A percentile compares a stretch with the other conserved stretches of the same genome.
These are phyloP conservation scores for carrot (Daucus carota) DNA, from an alignment of 129 eudicot genomes.

Conservation along the genomic window DNA sequence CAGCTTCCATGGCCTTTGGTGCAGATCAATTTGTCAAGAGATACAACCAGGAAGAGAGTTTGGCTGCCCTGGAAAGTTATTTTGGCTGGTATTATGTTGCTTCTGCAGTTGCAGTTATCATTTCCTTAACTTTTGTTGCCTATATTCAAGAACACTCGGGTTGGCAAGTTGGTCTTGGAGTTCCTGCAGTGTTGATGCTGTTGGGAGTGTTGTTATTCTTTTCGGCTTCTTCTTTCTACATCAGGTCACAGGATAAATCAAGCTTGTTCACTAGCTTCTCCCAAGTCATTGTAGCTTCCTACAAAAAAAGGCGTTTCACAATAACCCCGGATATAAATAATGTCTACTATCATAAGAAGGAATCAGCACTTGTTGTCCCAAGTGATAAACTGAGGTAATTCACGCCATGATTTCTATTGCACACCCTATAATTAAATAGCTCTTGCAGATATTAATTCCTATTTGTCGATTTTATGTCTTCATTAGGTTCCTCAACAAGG, in stretches of 20 bases:
- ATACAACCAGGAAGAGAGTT: neutral
- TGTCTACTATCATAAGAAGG: slow-evolving; percentile 10
- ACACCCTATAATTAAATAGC: neutral
- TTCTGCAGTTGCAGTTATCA: slow-evolving; percentile 11
- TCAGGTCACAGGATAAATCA: neutral
- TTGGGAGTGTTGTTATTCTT: slow-evolving; percentile 23
- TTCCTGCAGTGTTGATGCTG: slow-evolving; percentile 19
- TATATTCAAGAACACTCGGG: slow-evolving; percentile 13
- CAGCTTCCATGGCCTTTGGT: slow-evolving; percentile 46
- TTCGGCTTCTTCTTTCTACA: neutral
- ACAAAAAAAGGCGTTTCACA: slow-evolving; percentile 21
- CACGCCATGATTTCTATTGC: neutral
- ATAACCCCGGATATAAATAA: neutral
- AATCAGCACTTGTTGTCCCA: slow-evolving; percentile 16
- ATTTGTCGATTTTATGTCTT: neutral
- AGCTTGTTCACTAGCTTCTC: slow-evolving; percentile 22
- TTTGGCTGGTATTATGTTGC: slow-evolving; percentile 39
- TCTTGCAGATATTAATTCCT: neutral
- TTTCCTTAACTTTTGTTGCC: neutral
- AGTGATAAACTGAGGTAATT: slow-evolving; percentile 12
- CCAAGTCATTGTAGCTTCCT: slow-evolving; percentile 37
- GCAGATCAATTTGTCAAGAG: slow-evolving; percentile 29
- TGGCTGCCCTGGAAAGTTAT: slow-evolving; percentile 18
- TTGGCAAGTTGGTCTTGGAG: slow-evolving; percentile 41
- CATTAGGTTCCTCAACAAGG: slow-evolving; percentile 20